Conservation (phyloP, 2,329 filamentous ascomycete species). For the Daldinia sp. region DNA sequence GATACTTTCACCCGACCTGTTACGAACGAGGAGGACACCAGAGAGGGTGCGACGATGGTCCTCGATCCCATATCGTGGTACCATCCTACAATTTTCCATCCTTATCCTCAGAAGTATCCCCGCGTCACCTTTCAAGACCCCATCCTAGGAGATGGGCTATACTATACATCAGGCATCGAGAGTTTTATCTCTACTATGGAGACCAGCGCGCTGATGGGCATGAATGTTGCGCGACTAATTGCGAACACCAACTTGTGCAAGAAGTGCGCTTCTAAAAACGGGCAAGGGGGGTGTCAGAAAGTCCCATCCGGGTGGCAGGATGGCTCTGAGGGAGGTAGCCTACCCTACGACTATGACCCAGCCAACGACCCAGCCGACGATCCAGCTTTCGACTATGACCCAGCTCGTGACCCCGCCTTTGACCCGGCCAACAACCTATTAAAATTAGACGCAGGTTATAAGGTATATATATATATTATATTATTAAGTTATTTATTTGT, state of each 20-base stretch:
- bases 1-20: constrained; percentile 51
- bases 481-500: no score
- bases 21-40: constrained; percentile 43
- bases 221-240: constrained; percentile 81
- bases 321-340: constrained; percentile 8
- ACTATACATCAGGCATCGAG: constrained; percentile 83
- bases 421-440: no score
- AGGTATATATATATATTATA: no score
- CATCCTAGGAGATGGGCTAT: constrained; percentile 74
- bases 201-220: constrained; percentile 91
- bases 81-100: constrained; percentile 80
- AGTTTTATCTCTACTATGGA: constrained; percentile 98
- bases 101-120: constrained; percentile 88
- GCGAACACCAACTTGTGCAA: constrained; percentile 65
- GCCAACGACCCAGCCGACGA: no score
- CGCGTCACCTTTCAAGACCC: constrained; percentile 89
- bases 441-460: no score
- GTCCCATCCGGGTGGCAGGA: constrained; percentile 22
- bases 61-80: constrained; percentile 77
- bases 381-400: no score
- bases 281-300: constrained; percentile 17
- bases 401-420: no score
- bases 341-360: background rate
- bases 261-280: constrained; percentile 4
- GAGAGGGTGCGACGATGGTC: constrained; percentile 48